Percentiles rank a stretch among this genome's conserved stretches.
These are phyloP conservation scores for Fusarium hostae DNA, from an alignment of 2,329 filamentous ascomycete species.

Conservation along the genomic window DNA sequence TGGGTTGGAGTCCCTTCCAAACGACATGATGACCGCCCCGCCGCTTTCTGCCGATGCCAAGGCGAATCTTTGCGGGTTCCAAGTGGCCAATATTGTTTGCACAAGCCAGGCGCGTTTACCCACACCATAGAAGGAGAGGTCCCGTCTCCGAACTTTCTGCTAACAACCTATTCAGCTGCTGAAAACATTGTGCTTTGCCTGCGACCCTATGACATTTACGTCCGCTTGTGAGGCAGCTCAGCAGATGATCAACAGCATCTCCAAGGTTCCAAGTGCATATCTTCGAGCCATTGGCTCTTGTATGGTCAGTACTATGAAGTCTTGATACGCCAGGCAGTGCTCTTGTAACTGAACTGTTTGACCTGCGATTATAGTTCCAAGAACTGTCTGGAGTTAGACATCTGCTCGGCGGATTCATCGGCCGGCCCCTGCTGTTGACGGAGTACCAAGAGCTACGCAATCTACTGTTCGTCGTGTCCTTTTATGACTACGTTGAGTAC, in stretches of 20 bases:
- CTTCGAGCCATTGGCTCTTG: not conserved
- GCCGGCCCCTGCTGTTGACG: not conserved
- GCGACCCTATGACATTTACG: not conserved
- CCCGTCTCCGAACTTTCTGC: not conserved
- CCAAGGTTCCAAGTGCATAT: not conserved
- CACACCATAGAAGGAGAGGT: rapidly evolving
- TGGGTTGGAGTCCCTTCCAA: not conserved
- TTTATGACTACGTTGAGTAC: not conserved
- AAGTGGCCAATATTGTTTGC: not conserved
- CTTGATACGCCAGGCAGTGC: not conserved
- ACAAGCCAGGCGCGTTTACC: not conserved
- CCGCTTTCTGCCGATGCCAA: not conserved
- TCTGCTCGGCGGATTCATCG: not conserved
- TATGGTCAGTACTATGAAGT: not conserved
- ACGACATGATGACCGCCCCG: not conserved
- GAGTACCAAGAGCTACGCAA: not conserved
- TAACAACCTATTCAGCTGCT: not conserved
- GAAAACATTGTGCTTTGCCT: not conserved
- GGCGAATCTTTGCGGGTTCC: not conserved
- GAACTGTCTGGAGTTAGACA: not conserved
- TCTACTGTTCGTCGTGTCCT: not conserved
- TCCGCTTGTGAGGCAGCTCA: not conserved
- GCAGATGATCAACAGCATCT: not conserved
- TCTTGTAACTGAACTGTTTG: not conserved
- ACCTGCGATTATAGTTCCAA: not conserved